These are phyloP conservation scores for Globisporangium viniferum DNA, from an alignment of 352 stramenopile species.

Conservation along the genomic window DNA sequence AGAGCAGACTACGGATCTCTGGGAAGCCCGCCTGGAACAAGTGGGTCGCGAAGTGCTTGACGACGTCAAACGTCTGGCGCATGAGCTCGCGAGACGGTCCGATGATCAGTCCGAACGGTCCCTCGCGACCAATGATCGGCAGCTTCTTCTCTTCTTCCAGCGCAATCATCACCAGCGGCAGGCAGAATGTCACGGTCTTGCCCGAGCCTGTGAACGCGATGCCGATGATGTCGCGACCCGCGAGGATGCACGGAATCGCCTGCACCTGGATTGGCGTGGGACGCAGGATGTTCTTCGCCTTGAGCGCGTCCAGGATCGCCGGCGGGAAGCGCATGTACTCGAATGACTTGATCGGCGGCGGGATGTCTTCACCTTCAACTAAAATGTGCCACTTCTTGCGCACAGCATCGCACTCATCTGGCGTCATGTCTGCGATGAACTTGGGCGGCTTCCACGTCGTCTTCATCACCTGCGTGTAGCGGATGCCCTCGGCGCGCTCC, in stretches of 20 bases:
- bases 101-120: constrained; percentile 96
- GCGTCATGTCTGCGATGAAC: constrained; percentile 84
- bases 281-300: constrained; percentile 94
- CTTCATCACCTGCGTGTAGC: constrained; percentile 89
- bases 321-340: constrained; percentile 96
- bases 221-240: constrained; percentile 97
- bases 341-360: constrained; percentile 96
- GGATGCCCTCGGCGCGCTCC: constrained; percentile 90
- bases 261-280: constrained; percentile 99
- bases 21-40: constrained; percentile 73
- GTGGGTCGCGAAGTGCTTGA: constrained; percentile 90
- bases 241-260: constrained; percentile 95
- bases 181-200: constrained; percentile 98
- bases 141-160: constrained; percentile 96
- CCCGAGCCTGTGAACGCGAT: constrained; percentile 98
- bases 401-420: constrained; percentile 87
- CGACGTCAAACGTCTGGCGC: constrained; percentile 97
- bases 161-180: constrained; percentile 96
- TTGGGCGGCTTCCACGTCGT: constrained; percentile 91
- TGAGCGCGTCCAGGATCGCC: constrained; percentile 90
- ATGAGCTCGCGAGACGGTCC: constrained; percentile 97
- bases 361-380: constrained; percentile 94
- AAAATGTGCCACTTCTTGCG: constrained; percentile 99
- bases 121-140: constrained; percentile 92
- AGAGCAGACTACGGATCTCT: constrained; percentile 89